Percentiles rank a stretch among this genome's conserved stretches.
These are phyloP conservation scores for Skeletonema tropicum DNA, from an alignment of 108 stramenopile species.

Conservation along the genomic window DNA sequence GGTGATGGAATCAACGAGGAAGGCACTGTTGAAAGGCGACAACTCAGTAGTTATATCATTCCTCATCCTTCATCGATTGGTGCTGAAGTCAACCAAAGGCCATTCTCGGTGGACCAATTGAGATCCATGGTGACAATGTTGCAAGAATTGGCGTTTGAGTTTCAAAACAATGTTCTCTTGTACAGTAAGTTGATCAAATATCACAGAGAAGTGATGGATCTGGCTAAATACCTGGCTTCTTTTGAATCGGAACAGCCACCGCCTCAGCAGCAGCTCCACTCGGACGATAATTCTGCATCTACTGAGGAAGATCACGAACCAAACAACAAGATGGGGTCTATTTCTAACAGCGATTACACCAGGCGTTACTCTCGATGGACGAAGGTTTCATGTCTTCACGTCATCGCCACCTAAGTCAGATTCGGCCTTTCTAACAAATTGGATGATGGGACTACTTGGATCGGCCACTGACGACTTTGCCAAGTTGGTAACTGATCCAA, in stretches of 20 bases:
- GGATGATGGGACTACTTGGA: conserved; percentile 29
- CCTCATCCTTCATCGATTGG: conserved; percentile 16
- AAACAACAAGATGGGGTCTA: background rate
- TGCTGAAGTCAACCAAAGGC: background rate
- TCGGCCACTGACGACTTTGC: background rate
- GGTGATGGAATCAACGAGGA: background rate
- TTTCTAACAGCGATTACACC: background rate
- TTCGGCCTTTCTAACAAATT: conserved; percentile 21
- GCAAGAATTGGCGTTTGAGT: conserved; percentile 8
- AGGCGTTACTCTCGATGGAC: background rate
- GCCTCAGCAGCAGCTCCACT: background rate
- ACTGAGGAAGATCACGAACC: background rate
- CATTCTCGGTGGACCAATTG: conserved; percentile 11
- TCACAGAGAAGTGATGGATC: conserved; percentile 15
- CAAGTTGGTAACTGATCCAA: conserved; percentile 7
- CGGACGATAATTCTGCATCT: background rate
- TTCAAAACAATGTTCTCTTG: background rate
- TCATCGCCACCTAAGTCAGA: conserved; percentile 16
- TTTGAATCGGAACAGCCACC: background rate
- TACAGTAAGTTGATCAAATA: conserved; percentile 5
- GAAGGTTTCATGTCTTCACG: conserved; percentile 21
- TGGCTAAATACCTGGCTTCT: background rate
- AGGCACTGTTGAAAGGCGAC: background rate
- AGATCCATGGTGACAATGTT: conserved; percentile 12
- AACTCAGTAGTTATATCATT: conserved; percentile 19